Evolutionary conservation across 192 early-diverging fungal genomes (phyloP), one percentile per base, ranked within the genome.

Genomic region (Obelidium mucronatum): DNA sequence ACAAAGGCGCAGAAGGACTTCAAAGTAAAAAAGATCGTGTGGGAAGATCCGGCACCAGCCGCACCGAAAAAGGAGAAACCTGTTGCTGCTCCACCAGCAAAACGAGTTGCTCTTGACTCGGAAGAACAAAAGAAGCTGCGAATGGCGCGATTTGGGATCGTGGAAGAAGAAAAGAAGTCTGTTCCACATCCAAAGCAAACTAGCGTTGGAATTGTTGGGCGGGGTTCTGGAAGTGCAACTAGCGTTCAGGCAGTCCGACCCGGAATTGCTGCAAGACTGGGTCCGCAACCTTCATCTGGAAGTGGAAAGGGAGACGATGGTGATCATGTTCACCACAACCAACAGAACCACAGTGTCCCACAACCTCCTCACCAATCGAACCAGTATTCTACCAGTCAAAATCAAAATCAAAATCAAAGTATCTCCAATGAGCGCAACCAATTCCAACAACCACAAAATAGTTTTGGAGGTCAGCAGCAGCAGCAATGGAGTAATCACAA

Each of bases 401-500:
- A 58, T 58, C 24, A 58, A 24, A 5, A 8, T 8, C 22, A 28
- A 8, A 26, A 24, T 58, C 55, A 31, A 26, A 8, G 26, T 22
- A 5, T 8, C 5, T 6, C 11, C 28, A 4, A 28, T 6, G 11
- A 58, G 55, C 55, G 26, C 26, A 24, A 24, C 55, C 55, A 58
- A 30, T 24, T 15, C 5, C 55, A 58, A 5, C 11, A 24, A 15
- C 55, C 6, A 24, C 55, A 58, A 30, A 6, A 58, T 5, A 51
- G 22, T 22, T 51, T 51, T 51, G 22, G 22, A 13, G 55, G n/a
- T 58, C 55, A 58, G 55, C 66, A 42, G 31, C 67, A 40, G 44
- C 67, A 68, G 67, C 69, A 72, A 33, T 33, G 40, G 53, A 15
- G 13, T 22, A 11, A 52, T n/a, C 17, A 74, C 24, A 30, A 39